Percentiles rank a stretch among this genome's conserved stretches.
phyloP scores from a whole-genome alignment of 495 filamentous ascomycete genomes.

The Aspergillus conjunctus region DNA sequence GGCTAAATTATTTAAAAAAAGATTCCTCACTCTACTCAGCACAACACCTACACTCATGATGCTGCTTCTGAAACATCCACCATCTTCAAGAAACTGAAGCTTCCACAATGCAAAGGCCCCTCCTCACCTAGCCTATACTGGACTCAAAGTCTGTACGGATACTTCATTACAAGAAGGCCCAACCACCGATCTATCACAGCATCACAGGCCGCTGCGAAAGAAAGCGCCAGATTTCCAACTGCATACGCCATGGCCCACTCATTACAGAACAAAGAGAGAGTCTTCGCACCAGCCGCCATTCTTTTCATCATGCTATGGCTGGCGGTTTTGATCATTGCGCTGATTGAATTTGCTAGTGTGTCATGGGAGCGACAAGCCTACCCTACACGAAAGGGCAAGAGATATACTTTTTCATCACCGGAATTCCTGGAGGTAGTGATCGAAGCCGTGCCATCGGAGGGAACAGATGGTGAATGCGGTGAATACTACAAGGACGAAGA shows the following conservation, averaged over 20 bases:
- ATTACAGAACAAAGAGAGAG: neutral
- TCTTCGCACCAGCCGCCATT: conserved; percentile 26
- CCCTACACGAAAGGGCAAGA: neutral
- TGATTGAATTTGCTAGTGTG: conserved; percentile 31
- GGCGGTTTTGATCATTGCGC: conserved; percentile 29
- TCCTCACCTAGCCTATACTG: conserved; percentile 14
- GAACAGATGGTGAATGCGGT: neutral
- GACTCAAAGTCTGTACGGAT: conserved; percentile 14
- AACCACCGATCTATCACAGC: neutral
- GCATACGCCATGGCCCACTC: neutral
- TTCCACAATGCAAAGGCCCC: neutral
- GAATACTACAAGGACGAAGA: neutral
- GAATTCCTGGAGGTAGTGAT: conserved; percentile 16
- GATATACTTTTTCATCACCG: conserved; percentile 6
- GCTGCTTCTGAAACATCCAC: neutral
- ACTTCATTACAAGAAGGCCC: conserved; percentile 1
- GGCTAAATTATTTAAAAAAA: neutral
- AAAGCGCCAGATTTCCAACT: neutral
- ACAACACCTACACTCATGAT: neutral
- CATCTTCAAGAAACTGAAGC: neutral
- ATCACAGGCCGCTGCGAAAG: neutral
- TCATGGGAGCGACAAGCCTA: conserved; percentile 21
- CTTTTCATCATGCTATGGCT: conserved; percentile 33
- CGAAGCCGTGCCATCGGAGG: conserved; percentile 10
- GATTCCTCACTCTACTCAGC: neutral